Percentiles rank a stretch among this genome's conserved stretches.
Evolutionary conservation across 73 alveolate species (phyloP).

Genomic region (Diophrys sp.): DNA sequence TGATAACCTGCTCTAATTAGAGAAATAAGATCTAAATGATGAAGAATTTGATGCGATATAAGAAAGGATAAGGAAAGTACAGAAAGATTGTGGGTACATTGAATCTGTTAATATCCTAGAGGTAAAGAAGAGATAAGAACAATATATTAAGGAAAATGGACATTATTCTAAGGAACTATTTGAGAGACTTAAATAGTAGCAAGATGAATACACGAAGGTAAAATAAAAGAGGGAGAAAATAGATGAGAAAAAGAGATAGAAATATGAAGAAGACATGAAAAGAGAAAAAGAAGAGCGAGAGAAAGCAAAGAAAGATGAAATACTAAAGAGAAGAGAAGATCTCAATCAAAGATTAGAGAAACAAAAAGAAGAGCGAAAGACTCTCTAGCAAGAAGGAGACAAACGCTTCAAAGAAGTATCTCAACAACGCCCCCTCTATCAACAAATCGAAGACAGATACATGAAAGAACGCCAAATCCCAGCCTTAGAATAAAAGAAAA

Average conservation of each 20-base stretch:
- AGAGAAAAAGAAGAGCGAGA: slow-evolving; percentile 15
- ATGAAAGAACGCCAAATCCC: slow-evolving; percentile 36
- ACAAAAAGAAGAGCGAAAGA: slow-evolving; percentile 18
- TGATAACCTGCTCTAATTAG: neutral
- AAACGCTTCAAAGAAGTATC: slow-evolving; percentile 19
- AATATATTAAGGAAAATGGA: too few species aligned
- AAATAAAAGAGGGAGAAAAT: neutral
- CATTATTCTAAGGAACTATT: neutral
- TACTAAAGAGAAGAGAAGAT: neutral
- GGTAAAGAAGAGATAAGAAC: neutral
- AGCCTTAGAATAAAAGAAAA: slow-evolving; percentile 35
- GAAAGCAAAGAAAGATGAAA: slow-evolving; percentile 1
- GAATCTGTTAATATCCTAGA: neutral
- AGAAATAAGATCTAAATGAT: neutral
- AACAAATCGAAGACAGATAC: slow-evolving; percentile 32
- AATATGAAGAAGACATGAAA: slow-evolving; percentile 9
- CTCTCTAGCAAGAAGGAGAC: neutral
- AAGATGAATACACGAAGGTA: neutral
- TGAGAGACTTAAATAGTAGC: neutral
- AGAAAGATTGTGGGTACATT: neutral
- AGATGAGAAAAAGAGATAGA: slow-evolving; percentile 35
- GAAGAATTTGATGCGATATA: neutral
- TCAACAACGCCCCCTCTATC: slow-evolving; percentile 25
- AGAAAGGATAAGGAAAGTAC: neutral
- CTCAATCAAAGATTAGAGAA: neutral